A percentile compares a stretch with the other conserved stretches of the same genome.
These are phyloP conservation scores for Phytopythium helicoides DNA, from an alignment of 352 stramenopile species.

Conservation along the genomic window DNA sequence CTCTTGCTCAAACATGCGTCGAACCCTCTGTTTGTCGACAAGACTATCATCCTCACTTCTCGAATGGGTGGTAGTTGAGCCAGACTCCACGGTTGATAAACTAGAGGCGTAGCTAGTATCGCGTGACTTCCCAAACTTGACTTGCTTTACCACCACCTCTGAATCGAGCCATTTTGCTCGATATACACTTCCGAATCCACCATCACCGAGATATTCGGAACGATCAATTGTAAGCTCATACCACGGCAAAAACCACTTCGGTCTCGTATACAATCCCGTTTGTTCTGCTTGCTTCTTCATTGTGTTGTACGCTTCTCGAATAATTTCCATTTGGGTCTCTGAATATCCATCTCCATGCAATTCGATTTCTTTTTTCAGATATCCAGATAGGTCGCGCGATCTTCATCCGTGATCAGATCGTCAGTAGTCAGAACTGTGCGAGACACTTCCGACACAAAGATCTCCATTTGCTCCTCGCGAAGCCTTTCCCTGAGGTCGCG, in stretches of 20 bases:
- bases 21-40: neutral
- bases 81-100: neutral
- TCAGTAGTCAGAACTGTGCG: neutral
- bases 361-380: neutral
- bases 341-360: neutral
- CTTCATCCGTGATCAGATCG: neutral
- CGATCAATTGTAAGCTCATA: neutral
- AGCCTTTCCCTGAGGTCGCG: too few species aligned
- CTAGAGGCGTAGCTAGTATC: neutral
- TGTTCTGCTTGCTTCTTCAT: neutral
- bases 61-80: neutral
- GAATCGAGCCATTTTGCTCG: neutral
- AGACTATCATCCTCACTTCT: neutral
- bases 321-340: neutral
- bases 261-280: too few species aligned
- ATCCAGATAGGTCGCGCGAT: neutral
- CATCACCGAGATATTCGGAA: neutral
- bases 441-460: slow-evolving; percentile 3
- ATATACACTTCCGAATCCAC: neutral
- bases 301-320: neutral
- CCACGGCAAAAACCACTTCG: neutral
- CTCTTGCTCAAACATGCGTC: slow-evolving; percentile 12
- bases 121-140: neutral
- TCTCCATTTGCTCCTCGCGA: neutral
- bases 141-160: slow-evolving; percentile 1